Conservation (phyloP, 2,329 filamentous ascomycete genomes). For the Cladosporium sp. region DNA sequence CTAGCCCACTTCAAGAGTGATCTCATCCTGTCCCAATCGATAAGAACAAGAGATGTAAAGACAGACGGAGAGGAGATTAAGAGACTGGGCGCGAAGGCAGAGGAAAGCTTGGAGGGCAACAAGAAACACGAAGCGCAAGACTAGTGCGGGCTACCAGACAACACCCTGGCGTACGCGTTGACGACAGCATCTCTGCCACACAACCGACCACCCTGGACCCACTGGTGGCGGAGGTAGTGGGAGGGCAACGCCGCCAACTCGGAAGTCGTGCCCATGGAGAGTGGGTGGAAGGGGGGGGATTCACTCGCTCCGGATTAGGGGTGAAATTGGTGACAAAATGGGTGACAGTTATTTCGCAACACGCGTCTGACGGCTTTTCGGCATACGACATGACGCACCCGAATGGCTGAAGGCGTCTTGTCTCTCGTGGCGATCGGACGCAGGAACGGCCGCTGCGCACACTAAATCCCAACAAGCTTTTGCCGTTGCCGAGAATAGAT, state of each 20-base stretch:
- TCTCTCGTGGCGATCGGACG: neutral
- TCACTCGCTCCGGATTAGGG: neutral
- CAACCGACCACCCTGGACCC: slow-evolving; percentile 11
- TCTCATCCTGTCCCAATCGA: slow-evolving; percentile 2
- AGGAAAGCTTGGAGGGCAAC: slow-evolving; percentile 16
- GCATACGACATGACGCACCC: neutral
- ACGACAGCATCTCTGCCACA: slow-evolving; percentile 15
- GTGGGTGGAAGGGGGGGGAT: neutral
- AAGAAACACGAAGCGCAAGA: slow-evolving; percentile 15
- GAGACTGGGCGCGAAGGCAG: slow-evolving; percentile 7
- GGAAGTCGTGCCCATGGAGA: slow-evolving; percentile 14
- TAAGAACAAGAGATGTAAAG: slow-evolving; percentile 21
- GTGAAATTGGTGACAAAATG: neutral
- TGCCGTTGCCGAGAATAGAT: neutral
- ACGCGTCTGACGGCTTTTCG: slow-evolving; percentile 10
- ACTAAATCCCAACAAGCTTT: neutral
- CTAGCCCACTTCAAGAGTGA: slow-evolving; percentile 14
- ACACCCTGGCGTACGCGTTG: slow-evolving; percentile 13
- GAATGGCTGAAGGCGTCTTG: neutral
- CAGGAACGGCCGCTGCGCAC: neutral
- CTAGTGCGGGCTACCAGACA: slow-evolving; percentile 13
- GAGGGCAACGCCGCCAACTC: neutral
- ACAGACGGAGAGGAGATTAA: neutral
- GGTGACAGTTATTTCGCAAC: neutral
- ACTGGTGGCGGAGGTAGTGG: slow-evolving; percentile 5